Conservation (phyloP, 306 rosid species). For the Rubus parviflorus region DNA sequence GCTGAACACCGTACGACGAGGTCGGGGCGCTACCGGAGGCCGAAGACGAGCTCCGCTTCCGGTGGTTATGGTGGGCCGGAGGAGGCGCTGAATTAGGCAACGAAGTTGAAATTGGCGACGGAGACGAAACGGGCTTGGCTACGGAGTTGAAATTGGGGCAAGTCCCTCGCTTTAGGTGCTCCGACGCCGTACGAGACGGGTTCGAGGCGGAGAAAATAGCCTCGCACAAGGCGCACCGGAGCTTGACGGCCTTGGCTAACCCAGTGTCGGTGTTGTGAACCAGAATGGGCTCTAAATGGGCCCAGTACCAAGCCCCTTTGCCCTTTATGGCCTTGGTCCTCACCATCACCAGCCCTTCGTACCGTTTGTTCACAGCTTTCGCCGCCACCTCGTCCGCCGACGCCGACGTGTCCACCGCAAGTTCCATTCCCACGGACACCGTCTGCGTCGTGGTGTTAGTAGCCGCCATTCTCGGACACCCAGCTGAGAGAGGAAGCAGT, state of each 20-base stretch:
- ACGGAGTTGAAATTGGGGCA: constrained; percentile 80
- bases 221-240: constrained; percentile 79
- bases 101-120: constrained; percentile 49
- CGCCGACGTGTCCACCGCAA: constrained; percentile 8
- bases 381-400: constrained; percentile 63
- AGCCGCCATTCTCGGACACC: constrained; percentile 59
- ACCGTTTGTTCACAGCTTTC: constrained; percentile 71
- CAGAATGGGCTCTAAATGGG: constrained; percentile 78
- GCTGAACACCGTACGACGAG: constrained; percentile 45
- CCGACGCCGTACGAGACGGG: constrained; percentile 93
- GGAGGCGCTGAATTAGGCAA: constrained; percentile 27
- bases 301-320: constrained; percentile 98
- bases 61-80: constrained; percentile 41
- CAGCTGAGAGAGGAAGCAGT: background rate
- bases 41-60: constrained; percentile 58
- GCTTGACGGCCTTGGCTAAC: constrained; percentile 83
- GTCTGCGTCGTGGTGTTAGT: constrained; percentile 45
- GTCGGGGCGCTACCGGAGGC: constrained; percentile 19
- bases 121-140: constrained; percentile 71
- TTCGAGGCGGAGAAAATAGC: constrained; percentile 94
- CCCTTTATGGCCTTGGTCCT: constrained; percentile 89
- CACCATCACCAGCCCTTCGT: constrained; percentile 77
- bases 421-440: constrained; percentile 19
- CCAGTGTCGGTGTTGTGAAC: constrained; percentile 71
- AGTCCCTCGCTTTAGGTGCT: constrained; percentile 94